These are phyloP conservation scores for Paecilomyces variotii DNA, from an alignment of 2,329 filamentous ascomycete genomes.

Conservation along the genomic window DNA sequence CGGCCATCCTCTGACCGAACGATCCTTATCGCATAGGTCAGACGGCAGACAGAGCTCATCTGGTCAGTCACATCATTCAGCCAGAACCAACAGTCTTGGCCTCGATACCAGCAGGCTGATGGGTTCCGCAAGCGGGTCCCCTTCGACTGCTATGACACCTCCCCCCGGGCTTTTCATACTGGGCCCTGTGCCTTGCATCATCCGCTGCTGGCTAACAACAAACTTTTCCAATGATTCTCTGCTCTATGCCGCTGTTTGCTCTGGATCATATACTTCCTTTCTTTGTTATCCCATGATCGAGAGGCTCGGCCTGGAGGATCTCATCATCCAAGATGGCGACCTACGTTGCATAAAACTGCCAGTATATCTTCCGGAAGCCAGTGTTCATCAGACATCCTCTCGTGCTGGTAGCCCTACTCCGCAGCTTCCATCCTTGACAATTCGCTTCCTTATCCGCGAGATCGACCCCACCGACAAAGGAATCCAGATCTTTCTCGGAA, in stretches of 20 bases:
- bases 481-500: conserved; percentile 84
- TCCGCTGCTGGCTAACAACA: conserved; percentile 88
- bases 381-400: conserved; percentile 63
- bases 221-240: conserved; percentile 85
- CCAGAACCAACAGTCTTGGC: conserved; percentile 79
- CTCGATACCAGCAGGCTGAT: conserved; percentile 63
- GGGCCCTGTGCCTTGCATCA: conserved; percentile 84
- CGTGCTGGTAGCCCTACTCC: conserved; percentile 65
- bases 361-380: conserved; percentile 85
- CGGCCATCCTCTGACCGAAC: conserved; percentile 74
- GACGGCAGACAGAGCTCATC: conserved; percentile 91
- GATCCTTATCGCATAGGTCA: conserved; percentile 88
- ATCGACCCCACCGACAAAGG: conserved; percentile 44
- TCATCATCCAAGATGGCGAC: conserved; percentile 60
- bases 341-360: conserved; percentile 64
- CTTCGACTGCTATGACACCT: conserved; percentile 52
- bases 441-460: conserved; percentile 66
- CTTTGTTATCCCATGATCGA: conserved; percentile 67
- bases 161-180: conserved; percentile 79
- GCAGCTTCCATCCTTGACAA: conserved; percentile 72
- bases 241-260: conserved; percentile 86
- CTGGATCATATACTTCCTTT: conserved; percentile 81
- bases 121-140: conserved; percentile 58
- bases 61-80: conserved; percentile 70
- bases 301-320: conserved; percentile 62